Evolutionary conservation across 805 yeast species (phyloP).

Genomic region (Wickerhamiella spandovensis): DNA sequence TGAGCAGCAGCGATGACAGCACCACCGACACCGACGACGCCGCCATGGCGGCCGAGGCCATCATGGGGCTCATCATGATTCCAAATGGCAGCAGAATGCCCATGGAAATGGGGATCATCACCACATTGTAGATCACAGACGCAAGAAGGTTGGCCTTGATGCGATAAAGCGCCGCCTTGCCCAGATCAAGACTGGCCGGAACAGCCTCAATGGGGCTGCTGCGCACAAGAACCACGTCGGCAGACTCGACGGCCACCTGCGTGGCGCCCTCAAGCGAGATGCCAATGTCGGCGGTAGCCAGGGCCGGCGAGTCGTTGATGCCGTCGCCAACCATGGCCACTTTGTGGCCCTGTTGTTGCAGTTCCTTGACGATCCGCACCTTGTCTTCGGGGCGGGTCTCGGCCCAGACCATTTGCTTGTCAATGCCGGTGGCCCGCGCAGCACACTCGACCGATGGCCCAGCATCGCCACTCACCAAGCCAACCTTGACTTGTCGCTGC

Average conservation of each 20-base stretch:
- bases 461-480: slow-evolving; percentile 86
- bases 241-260: slow-evolving; percentile 94
- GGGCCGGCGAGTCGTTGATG: slow-evolving; percentile 93
- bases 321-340: slow-evolving; percentile 97
- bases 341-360: slow-evolving; percentile 34
- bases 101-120: slow-evolving; percentile 95
- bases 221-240: slow-evolving; percentile 64
- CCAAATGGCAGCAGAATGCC: slow-evolving; percentile 74
- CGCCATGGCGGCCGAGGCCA: slow-evolving; percentile 92
- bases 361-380: slow-evolving; percentile 41
- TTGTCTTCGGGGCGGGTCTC: slow-evolving; percentile 70
- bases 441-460: slow-evolving; percentile 45
- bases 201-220: slow-evolving; percentile 26
- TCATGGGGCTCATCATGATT: slow-evolving; percentile 62
- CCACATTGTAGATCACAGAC: slow-evolving; percentile 70
- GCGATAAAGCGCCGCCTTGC: slow-evolving; percentile 54
- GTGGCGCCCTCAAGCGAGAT: slow-evolving; percentile 88
- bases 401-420: slow-evolving; percentile 49
- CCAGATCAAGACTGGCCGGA: slow-evolving; percentile 48
- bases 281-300: slow-evolving; percentile 78
- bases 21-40: slow-evolving; percentile 84
- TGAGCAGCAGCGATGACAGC: slow-evolving; percentile 59
- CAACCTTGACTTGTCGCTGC: slow-evolving; percentile 44
- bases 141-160: slow-evolving; percentile 74
- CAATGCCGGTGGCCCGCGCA: slow-evolving; percentile 57